Base-by-base conservation (phyloP, 2,329 filamentous ascomycete genomes). In the Microsporum audouinii region DNA sequence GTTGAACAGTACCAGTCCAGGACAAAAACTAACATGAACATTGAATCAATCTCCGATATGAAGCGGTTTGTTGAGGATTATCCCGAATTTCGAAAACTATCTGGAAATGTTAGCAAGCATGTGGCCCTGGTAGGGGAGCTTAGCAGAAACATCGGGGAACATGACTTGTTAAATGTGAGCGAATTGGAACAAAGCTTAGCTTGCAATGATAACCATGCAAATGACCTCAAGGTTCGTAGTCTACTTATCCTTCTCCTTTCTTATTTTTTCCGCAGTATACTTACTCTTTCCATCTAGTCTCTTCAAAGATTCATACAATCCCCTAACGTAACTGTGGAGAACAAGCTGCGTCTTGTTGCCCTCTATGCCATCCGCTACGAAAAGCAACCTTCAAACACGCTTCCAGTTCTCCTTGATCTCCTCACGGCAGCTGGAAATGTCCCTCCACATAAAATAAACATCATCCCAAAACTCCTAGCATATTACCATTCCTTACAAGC, bases 21-120 rank as follows among this genome's bases (percentile, higher is more conserved):
- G 73, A 96, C 92, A n/a, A 92, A 97, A 71, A 96, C 88, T 68
- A 96, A 87, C 68, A 89, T 91, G 72, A 94, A 96, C 71, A 91
- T 99, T 63, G 94, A 99, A 71, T 96, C 92, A 14, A 97, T 99
- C 71, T 82, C 88, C 60, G 94, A 99, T 72, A 99, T 99, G 95
- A 99, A 99, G 74, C 89, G 91, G 49, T 99, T 99, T 68, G 95
- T 99, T 60, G 94, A 99, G 74, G 94, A 99, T 70, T 99, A 97
- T 71, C 94, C 94, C 1, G 94, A 99, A 72, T 99, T 99, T 73
- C 86, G 94, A 62, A 95, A 96, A 70, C 83, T 99, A 0, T 96
- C 94, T 1, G 91, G 94, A 41, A 99, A 99, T 67, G 94, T 99
- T 60, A 97, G 91, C 77, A 99, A 99, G 72, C 94, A 99, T 71